Evolutionary conservation across 148 eudicot genomes (phyloP).

Genomic region (Diospyros kaki): DNA sequence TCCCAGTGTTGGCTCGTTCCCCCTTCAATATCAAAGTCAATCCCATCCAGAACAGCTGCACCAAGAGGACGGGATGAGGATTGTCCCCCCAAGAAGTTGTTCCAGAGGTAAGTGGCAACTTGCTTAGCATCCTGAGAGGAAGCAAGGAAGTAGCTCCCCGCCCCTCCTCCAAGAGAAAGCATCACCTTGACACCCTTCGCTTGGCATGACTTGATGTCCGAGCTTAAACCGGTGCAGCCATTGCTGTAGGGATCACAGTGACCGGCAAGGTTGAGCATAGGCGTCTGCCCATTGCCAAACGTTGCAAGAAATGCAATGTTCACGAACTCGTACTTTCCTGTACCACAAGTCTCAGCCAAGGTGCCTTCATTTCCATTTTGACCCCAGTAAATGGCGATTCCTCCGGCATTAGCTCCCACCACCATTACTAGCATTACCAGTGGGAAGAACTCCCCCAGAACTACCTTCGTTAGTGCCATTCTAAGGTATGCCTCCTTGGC

Average conservation of each 20-base stretch:
- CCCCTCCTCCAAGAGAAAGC: conserved; percentile 29
- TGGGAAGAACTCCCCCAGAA: neutral
- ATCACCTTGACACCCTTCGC: conserved; percentile 25
- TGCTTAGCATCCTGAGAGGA: conserved; percentile 23
- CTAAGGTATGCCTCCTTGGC: neutral
- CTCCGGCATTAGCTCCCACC: conserved; percentile 14
- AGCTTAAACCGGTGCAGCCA: conserved; percentile 17
- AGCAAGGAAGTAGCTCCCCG: conserved; percentile 16
- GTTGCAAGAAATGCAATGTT: conserved; percentile 28
- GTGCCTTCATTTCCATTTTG: conserved; percentile 34
- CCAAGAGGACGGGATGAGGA: conserved; percentile 29
- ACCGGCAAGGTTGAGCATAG: conserved; percentile 30
- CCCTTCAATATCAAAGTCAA: conserved; percentile 32
- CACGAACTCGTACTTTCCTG: conserved; percentile 25
- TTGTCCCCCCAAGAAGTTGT: conserved; percentile 32
- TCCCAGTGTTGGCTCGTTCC: conserved; percentile 22
- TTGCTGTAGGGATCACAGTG: conserved; percentile 32
- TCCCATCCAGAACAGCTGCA: conserved; percentile 30
- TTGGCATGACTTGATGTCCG: conserved; percentile 24
- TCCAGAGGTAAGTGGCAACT: conserved; percentile 27
- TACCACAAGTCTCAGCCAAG: conserved; percentile 27
- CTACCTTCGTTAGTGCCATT: conserved; percentile 10
- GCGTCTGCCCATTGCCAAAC: conserved; percentile 24
- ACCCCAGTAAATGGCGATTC: conserved; percentile 41
- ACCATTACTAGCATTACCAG: neutral